Conservation (phyloP, 192 early-diverging fungal genomes). For the Entomortierella chlamydospora region DNA sequence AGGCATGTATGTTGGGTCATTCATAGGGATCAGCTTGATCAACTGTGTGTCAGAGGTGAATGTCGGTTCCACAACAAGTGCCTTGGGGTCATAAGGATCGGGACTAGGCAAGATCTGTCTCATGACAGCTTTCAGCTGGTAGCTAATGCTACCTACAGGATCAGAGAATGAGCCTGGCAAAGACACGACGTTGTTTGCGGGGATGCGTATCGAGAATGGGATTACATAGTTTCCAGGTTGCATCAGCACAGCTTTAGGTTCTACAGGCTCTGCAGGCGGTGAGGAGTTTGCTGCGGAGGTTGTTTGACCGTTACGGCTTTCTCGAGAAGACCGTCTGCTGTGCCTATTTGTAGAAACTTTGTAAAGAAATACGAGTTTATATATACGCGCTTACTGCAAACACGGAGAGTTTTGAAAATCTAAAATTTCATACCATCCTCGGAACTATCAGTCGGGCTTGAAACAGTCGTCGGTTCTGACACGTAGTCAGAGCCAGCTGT, state of each 20-base stretch:
- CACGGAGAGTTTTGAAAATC: too few species aligned
- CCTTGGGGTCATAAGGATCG: conserved; percentile 30
- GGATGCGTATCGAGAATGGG: conserved; percentile 51
- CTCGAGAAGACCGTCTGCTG: conserved; percentile 22
- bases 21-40: conserved; percentile 52
- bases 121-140: conserved; percentile 47
- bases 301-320: conserved; percentile 1
- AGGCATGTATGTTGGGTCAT: conserved; percentile 41
- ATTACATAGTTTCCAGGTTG: conserved; percentile 54
- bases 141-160: conserved; percentile 34
- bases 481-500: neutral
- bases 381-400: too few species aligned
- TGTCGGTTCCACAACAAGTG: conserved; percentile 37
- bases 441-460: conserved; percentile 13
- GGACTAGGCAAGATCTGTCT: conserved; percentile 47
- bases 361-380: neutral
- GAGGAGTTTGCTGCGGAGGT: conserved; percentile 5
- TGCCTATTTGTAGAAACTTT: neutral
- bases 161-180: conserved; percentile 51
- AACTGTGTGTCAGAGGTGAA: conserved; percentile 31
- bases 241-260: conserved; percentile 53
- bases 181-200: conserved; percentile 35
- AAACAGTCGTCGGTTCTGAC: neutral
- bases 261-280: conserved; percentile 13
- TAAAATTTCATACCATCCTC: conserved; percentile 14